These are phyloP conservation scores for apple (Malus domestica) DNA, from an alignment of 306 rosid species.

Conservation along the genomic window ASM211411v1 NC_041795.1:29353001-29353500, in stretches of 20 bases:
- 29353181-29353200: conserved; percentile 12
- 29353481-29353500: not conserved
- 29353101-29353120: conserved; percentile 31
- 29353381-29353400: conserved; percentile 5
- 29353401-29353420: not conserved
- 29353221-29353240: not conserved
- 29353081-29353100: conserved; percentile 16
- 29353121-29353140: conserved; percentile 22
- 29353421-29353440: conserved; percentile 1
- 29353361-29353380: conserved; percentile 12
- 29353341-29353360: not conserved
- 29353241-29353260: not conserved
- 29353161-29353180: not conserved
- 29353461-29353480: not conserved
- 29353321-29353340: not conserved
- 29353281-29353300: conserved; percentile 3
- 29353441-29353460: conserved; percentile 11
- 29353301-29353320: not conserved
- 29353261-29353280: not conserved
- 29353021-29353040: not conserved
- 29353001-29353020: not conserved
- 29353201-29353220: not conserved
- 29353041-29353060: not conserved
- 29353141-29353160: not conserved
- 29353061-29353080: not conserved